Conservation (phyloP, 768 basidiomycete species). For the Pleurotus salmoneostramineus region DNA sequence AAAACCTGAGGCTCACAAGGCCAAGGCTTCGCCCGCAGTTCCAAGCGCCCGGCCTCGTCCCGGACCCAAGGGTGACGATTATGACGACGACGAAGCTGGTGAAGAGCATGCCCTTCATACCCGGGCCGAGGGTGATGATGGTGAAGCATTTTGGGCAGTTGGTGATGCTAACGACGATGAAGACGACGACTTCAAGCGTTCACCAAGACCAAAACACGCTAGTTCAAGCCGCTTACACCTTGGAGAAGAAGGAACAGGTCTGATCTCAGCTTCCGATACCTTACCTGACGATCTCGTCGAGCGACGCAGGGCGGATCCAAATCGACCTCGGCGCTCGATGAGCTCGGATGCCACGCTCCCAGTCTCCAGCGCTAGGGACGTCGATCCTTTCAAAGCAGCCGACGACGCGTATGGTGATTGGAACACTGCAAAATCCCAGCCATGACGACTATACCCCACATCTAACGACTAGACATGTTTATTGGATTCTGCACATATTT, state of each 20-base stretch:
- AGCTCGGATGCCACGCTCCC: constrained; percentile 8
- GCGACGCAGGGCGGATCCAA: not conserved
- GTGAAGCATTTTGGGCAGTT: constrained; percentile 60
- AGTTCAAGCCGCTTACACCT: constrained; percentile 12
- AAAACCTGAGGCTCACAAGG: constrained; percentile 62
- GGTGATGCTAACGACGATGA: constrained; percentile 73
- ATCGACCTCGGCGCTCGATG: constrained; percentile 2
- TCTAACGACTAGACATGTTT: not conserved
- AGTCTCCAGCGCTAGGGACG: constrained; percentile 1
- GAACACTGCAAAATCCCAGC: not conserved
- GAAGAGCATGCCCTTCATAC: constrained; percentile 34
- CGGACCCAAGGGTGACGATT: constrained; percentile 12
- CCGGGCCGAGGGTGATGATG: constrained; percentile 30
- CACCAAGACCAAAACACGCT: constrained; percentile 24
- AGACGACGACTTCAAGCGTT: constrained; percentile 39
- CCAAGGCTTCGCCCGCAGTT: constrained; percentile 25
- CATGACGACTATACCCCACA: not conserved
- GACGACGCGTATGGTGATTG: constrained; percentile 10
- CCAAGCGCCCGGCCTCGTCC: constrained; percentile 15
- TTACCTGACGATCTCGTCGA: constrained; percentile 27
- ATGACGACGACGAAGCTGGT: constrained; percentile 20
- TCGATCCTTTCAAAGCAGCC: constrained; percentile 10
- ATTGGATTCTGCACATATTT: too few relatives aligned
- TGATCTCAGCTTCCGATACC: constrained; percentile 31
- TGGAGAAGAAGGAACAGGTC: constrained; percentile 37